Base-by-base conservation (phyloP, 2,329 filamentous ascomycete species). In the Penicillium vulpinum region DNA sequence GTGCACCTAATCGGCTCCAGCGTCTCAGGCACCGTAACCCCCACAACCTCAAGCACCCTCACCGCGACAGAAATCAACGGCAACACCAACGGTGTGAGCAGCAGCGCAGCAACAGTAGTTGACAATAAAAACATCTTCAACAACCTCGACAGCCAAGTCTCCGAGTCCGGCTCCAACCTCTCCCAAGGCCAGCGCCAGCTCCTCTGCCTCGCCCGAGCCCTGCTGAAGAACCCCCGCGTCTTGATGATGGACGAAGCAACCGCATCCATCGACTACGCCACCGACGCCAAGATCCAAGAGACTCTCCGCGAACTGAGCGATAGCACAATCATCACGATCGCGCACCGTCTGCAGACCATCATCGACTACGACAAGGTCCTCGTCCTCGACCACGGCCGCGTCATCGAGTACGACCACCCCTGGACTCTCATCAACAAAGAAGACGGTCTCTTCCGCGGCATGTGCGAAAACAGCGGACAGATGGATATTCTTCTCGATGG, bases 211-310 rank as follows among this genome's bases (percentile, higher is more conserved):
- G 94, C 93, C 0, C 88, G 94, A 54, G 94, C 94, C 0, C 85
- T 99, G 64, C 88, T 99, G 61, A 97, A 96, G 77, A 85, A 86
- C 33, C 92, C 94, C 0, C 92, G 90, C 62, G 92, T 99, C 2
- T 81, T 99, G n/a, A 88, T 99, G 70, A 97, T 99, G 94, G 94
- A 99, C 75, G 94, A 99, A 79, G 94, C 94, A 0, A 99, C 94
- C 0, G 94, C 94, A 0, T 96, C 91, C 0, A 97, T 99, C 69
- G 94, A 99, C 77, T 97, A 97, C 75, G 89, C 88, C 5, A 99
- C 94, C 2, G 94, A 99, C 69, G 83, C 88, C 48, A 97, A 96
- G 78, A 97, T 99, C 65, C 94, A 99, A 76, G 91, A 91, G 67
- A 97, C 94, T 0, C 92, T 99, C 59, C 88, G 92, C n/a, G 90